Evolutionary conservation across 352 stramenopile genomes (phyloP).

Genomic region (Pythium brachiatum): DNA sequence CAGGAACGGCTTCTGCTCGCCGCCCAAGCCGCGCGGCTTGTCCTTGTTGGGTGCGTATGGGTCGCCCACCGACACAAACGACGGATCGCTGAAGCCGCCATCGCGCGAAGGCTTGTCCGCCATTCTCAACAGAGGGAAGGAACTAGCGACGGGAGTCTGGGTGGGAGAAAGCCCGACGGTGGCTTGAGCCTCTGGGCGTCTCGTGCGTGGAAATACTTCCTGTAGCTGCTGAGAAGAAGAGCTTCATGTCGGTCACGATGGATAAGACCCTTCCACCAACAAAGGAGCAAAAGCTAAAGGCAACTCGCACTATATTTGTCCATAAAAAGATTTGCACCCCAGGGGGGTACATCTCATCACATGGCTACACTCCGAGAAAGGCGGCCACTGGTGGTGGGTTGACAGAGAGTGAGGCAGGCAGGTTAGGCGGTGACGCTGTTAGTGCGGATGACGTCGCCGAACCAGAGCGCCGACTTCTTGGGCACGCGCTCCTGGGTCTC

Average conservation of each 20-base stretch:
- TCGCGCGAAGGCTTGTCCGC: constrained; percentile 54
- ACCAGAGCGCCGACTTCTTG: constrained; percentile 62
- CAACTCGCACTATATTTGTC: constrained; percentile 16
- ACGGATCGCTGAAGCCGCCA: constrained; percentile 72
- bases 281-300: background rate
- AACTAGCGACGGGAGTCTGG: background rate
- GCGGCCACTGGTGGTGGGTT: background rate
- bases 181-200: too few species aligned
- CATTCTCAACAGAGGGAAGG: constrained; percentile 1
- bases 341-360: background rate
- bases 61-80: constrained; percentile 63
- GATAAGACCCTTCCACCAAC: background rate
- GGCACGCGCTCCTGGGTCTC: constrained; percentile 51
- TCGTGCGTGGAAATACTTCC: too few species aligned
- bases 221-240: background rate
- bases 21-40: constrained; percentile 51
- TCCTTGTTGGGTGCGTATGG: constrained; percentile 47
- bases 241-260: background rate
- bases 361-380: constrained; percentile 17
- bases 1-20: constrained; percentile 67
- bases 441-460: constrained; percentile 39
- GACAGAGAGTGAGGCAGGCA: too few species aligned
- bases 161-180: background rate
- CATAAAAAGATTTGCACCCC: background rate
- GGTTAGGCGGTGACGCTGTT: constrained; percentile 37